Percentiles rank a stretch among this genome's conserved stretches.
Conservation (phyloP, 2,329 filamentous ascomycete genomes). For the Sphaerostilbella broomeana region DNA sequence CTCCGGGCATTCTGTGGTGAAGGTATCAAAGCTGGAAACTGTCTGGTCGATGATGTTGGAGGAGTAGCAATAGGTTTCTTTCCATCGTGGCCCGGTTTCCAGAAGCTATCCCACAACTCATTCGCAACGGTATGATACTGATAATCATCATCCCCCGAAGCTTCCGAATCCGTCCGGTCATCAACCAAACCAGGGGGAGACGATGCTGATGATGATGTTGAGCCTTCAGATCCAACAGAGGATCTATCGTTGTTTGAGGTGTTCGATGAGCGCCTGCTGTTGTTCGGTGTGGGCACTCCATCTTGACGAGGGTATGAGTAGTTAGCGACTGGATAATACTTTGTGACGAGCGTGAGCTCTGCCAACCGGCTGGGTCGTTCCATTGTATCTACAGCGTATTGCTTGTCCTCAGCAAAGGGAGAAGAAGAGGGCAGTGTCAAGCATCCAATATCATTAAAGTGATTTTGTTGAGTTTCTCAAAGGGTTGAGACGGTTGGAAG, state of each 20-base stretch:
- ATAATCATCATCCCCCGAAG: slow-evolving; percentile 45
- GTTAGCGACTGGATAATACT: slow-evolving; percentile 35
- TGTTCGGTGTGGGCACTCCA: slow-evolving; percentile 13
- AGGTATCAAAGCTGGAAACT: slow-evolving; percentile 27
- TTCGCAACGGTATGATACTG: slow-evolving; percentile 39
- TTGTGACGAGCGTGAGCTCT: slow-evolving; percentile 33
- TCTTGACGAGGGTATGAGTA: slow-evolving; percentile 34
- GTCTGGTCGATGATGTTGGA: slow-evolving; percentile 18
- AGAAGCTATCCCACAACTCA: slow-evolving; percentile 48
- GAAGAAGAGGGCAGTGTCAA: neutral
- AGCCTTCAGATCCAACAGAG: slow-evolving; percentile 41
- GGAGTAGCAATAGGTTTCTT: neutral
- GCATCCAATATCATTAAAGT: neutral
- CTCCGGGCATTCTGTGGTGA: slow-evolving; percentile 19
- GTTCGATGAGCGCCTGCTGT: slow-evolving; percentile 1
- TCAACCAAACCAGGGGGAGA: slow-evolving; percentile 45
- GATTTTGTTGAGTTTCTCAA: neutral
- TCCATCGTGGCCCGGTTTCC: slow-evolving; percentile 23
- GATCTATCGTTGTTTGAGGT: slow-evolving; percentile 26
- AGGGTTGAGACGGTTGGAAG: too few relatives aligned
- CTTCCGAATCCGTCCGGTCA: slow-evolving; percentile 44
- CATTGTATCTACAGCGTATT: slow-evolving; percentile 23
- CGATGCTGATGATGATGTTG: slow-evolving; percentile 40
- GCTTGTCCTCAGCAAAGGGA: too few relatives aligned
- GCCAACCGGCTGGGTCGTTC: slow-evolving; percentile 31